Conservation (phyloP, 805 yeast species). For the Saccharomycopsis amapae region DNA sequence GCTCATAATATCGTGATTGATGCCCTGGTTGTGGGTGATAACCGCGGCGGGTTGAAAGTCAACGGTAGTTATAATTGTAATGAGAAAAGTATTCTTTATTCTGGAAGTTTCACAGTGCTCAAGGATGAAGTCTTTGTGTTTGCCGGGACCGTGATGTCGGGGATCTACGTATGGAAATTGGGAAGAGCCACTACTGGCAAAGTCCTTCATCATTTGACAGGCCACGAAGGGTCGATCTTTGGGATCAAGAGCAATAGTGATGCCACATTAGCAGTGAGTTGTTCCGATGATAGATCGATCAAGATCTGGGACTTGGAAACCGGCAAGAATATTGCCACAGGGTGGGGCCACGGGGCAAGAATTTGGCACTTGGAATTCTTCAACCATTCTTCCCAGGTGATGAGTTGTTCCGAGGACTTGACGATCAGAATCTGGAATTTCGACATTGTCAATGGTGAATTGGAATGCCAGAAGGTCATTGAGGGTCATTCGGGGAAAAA, state of each 20-base stretch:
- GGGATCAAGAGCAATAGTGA: constrained; percentile 57
- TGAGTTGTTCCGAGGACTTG: constrained; percentile 83
- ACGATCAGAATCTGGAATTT: constrained; percentile 74
- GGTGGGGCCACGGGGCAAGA: constrained; percentile 96
- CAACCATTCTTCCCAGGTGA: constrained; percentile 29
- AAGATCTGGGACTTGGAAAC: constrained; percentile 58
- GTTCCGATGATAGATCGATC: constrained; percentile 92
- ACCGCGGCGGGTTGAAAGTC: constrained; percentile 25
- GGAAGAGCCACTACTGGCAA: constrained; percentile 19
- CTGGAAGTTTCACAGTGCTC: constrained; percentile 63
- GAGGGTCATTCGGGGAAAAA: constrained; percentile 81
- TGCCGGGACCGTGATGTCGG: constrained; percentile 92
- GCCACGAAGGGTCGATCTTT: constrained; percentile 91
- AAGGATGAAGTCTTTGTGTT: constrained; percentile 46
- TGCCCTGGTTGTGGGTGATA: constrained; percentile 20
- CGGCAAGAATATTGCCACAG: constrained; percentile 60
- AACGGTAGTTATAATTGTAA: constrained; percentile 35
- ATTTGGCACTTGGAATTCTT: constrained; percentile 77
- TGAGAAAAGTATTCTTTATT: constrained; percentile 79
- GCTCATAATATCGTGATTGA: constrained; percentile 69
- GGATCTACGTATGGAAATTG: constrained; percentile 73
- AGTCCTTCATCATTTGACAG: constrained; percentile 24
- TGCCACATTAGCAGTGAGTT: constrained; percentile 57
- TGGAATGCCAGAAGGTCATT: constrained; percentile 41
- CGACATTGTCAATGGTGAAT: constrained; percentile 22